phyloP scores from a whole-genome alignment of 2,329 filamentous ascomycete species.

The Aspergillus sp. region DNA sequence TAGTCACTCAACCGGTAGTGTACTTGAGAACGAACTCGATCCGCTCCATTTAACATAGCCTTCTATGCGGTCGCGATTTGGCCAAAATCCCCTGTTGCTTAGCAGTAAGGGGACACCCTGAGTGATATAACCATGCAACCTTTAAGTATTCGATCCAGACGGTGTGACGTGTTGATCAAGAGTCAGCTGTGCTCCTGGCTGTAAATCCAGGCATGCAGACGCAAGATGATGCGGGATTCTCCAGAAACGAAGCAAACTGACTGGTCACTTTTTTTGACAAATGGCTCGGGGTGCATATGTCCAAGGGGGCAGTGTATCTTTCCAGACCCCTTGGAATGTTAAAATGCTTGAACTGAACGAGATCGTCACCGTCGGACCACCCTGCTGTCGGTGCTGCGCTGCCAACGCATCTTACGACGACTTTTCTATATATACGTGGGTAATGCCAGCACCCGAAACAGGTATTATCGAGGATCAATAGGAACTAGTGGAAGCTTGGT shows the following conservation, averaged over 20 bases:
- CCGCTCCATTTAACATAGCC: no score
- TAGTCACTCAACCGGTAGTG: not conserved
- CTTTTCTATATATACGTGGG: no score
- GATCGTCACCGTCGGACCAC: no score
- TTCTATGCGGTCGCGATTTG: no score
- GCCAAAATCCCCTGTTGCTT: not conserved
- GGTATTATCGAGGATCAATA: no score
- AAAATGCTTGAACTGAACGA: no score
- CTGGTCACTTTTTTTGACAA: not conserved
- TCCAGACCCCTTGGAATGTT: not conserved
- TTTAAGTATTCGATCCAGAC: constrained; percentile 7
- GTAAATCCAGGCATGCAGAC: constrained; percentile 2
- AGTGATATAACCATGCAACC: not conserved
- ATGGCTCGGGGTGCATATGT: not conserved
- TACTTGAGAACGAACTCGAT: no score
- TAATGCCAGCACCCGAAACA: no score
- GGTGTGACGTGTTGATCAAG: constrained; percentile 18
- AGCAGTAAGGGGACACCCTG: constrained; percentile 7
- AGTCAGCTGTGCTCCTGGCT: constrained; percentile 8
- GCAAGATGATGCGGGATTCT: not conserved
- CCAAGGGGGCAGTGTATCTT: no score
- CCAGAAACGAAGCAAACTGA: not conserved
- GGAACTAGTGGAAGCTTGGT: no score
- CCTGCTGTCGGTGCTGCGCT: no score
- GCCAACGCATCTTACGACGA: no score